A percentile compares a stretch with the other conserved stretches of the same genome.
Conservation (phyloP, 805 yeast genomes). For the Kazachstania taianensis region DNA sequence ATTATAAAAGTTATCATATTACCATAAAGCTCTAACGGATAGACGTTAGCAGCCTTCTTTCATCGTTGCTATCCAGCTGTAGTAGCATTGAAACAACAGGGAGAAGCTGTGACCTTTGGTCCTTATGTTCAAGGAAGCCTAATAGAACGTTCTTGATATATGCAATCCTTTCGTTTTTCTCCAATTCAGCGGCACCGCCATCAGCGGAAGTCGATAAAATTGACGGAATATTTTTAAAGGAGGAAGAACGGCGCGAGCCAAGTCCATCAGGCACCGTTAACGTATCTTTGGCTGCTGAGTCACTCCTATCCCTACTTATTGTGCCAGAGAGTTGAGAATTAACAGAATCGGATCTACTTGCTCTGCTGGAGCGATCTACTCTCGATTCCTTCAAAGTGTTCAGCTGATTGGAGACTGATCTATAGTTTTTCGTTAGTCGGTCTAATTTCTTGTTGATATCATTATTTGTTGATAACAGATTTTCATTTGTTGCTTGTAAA, state of each 20-base stretch:
- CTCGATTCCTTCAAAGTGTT: constrained; percentile 34
- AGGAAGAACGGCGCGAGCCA: constrained; percentile 12
- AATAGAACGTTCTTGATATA: constrained; percentile 83
- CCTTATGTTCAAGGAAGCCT: constrained; percentile 85
- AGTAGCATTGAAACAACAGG: constrained; percentile 79
- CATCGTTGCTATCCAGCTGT: constrained; percentile 60
- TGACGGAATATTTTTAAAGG: constrained; percentile 5
- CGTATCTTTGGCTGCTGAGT: background rate
- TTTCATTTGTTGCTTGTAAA: constrained; percentile 40
- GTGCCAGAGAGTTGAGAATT: constrained; percentile 16
- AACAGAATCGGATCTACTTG: constrained; percentile 32
- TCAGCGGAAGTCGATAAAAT: background rate
- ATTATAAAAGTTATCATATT: background rate
- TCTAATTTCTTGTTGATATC: constrained; percentile 61
- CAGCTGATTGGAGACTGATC: constrained; percentile 49
- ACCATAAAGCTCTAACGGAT: constrained; percentile 18
- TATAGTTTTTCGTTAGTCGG: constrained; percentile 60
- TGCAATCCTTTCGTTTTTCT: constrained; percentile 44
- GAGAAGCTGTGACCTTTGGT: constrained; percentile 74
- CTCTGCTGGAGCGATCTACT: constrained; percentile 16
- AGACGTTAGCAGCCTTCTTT: constrained; percentile 55
- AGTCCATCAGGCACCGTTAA: constrained; percentile 7
- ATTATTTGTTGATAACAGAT: constrained; percentile 52
- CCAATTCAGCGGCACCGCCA: constrained; percentile 10
- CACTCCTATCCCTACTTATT: constrained; percentile 5